These are phyloP conservation scores for Cadophora sp. DNA, from an alignment of 2,329 filamentous ascomycete genomes.

Conservation along the genomic window DNA sequence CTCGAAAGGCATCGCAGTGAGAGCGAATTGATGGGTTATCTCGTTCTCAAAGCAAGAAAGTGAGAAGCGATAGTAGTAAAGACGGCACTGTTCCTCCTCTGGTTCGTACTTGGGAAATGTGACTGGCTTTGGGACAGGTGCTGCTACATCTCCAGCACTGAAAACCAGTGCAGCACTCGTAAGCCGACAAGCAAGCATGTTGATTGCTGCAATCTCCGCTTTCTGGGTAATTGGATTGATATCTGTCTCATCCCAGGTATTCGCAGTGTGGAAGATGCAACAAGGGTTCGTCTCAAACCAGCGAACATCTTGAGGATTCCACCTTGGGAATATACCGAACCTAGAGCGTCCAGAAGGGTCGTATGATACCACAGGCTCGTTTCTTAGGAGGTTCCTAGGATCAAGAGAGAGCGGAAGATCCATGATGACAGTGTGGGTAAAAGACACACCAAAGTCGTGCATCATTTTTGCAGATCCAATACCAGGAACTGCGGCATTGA, in stretches of 20 bases:
- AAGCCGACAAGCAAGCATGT: conserved; percentile 70
- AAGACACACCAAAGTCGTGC: conserved; percentile 77
- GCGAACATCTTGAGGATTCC: conserved; percentile 59
- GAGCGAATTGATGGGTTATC: conserved; percentile 68
- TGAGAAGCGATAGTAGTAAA: conserved; percentile 73
- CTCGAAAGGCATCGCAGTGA: conserved; percentile 71
- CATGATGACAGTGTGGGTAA: conserved; percentile 68
- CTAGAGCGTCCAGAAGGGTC: conserved; percentile 63
- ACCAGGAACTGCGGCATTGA: conserved; percentile 65
- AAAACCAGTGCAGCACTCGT: conserved; percentile 71
- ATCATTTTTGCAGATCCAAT: conserved; percentile 73
- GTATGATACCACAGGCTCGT: conserved; percentile 64
- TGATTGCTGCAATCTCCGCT: conserved; percentile 54
- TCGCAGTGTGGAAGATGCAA: conserved; percentile 76
- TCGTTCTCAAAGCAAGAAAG: conserved; percentile 46
- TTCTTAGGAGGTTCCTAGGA: conserved; percentile 64
- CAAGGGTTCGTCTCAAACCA: conserved; percentile 75
- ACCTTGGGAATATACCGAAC: conserved; percentile 72
- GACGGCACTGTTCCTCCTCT: conserved; percentile 70
- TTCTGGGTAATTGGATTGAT: conserved; percentile 33
- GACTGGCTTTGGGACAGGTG: conserved; percentile 52
- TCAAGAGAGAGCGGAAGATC: conserved; percentile 72
- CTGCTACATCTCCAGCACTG: conserved; percentile 66
- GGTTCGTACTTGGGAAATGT: conserved; percentile 33
- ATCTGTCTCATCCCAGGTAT: conserved; percentile 66